A percentile compares a stretch with the other conserved stretches of the same genome.
Evolutionary conservation across 352 stramenopile genomes (phyloP).

Genomic region (Phytopythium vexans): DNA sequence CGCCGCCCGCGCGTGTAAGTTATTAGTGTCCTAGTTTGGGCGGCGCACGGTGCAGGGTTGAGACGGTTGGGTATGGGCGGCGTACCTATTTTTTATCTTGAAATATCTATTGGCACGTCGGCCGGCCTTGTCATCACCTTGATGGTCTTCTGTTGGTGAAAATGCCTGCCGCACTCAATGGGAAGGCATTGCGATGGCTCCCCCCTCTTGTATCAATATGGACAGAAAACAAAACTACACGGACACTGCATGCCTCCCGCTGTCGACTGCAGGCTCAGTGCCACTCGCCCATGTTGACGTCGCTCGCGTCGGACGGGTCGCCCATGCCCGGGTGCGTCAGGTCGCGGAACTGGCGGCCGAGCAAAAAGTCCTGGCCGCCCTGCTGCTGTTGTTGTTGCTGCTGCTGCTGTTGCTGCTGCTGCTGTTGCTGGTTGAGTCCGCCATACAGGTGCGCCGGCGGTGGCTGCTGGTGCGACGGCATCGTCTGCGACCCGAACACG

Average conservation of each 20-base stretch:
- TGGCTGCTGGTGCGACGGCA: conserved; percentile 34
- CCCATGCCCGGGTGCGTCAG: conserved; percentile 39
- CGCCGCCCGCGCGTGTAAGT: no score
- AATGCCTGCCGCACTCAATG: neutral
- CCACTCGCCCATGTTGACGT: conserved; percentile 68
- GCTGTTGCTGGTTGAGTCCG: conserved; percentile 8
- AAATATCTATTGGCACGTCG: no score
- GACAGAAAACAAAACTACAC: neutral
- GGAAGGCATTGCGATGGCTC: neutral
- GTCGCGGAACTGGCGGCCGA: conserved; percentile 42
- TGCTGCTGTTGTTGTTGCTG: conserved; percentile 34
- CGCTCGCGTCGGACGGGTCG: conserved; percentile 39
- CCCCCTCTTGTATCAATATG: neutral
- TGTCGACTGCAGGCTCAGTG: conserved; percentile 9
- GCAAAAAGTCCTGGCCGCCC: conserved; percentile 51
- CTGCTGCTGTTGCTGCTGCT: conserved; percentile 35
- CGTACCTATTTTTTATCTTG: no score
- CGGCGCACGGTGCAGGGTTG: neutral
- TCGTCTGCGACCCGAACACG: conserved; percentile 37
- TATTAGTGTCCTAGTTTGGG: no score
- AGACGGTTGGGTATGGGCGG: no score
- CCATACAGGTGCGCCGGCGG: conserved; percentile 38
- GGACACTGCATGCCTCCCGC: neutral
- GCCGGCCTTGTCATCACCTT: no score
- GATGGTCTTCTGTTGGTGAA: no score